Evolutionary conservation across 805 yeast species (phyloP).

Genomic region (Pichia ethanolica): DNA sequence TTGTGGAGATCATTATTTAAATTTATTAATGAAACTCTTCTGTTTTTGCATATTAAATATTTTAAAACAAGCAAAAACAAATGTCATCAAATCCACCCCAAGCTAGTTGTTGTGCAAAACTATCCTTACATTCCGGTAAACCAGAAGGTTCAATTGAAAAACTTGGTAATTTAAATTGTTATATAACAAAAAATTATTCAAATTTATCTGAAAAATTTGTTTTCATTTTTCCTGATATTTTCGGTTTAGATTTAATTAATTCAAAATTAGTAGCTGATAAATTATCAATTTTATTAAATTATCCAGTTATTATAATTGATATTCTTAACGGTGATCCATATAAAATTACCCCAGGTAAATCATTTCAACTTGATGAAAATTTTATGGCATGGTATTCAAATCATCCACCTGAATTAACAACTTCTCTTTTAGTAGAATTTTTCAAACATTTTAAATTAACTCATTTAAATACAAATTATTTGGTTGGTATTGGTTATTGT

Average conservation of each 20-base stretch:
- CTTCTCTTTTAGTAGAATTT: conserved; percentile 42
- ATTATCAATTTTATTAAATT: conserved; percentile 50
- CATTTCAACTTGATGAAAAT: conserved; percentile 54
- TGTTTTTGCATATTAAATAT: too few relatives aligned
- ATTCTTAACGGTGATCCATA: conserved; percentile 50
- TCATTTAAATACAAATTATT: conserved; percentile 36
- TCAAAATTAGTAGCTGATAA: conserved; percentile 55
- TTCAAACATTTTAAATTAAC: conserved; percentile 27
- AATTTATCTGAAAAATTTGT: conserved; percentile 36
- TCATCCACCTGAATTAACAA: conserved; percentile 34
- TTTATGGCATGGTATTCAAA: too few relatives aligned
- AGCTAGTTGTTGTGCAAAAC: conserved; percentile 10
- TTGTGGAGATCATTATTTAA: too few relatives aligned
- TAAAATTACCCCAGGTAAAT: conserved; percentile 27
- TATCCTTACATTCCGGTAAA: conserved; percentile 29
- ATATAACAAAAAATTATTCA: conserved; percentile 39
- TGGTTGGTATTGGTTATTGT: conserved; percentile 71
- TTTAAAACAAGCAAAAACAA: too few relatives aligned
- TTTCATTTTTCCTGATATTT: conserved; percentile 63
- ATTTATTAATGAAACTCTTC: too few relatives aligned
- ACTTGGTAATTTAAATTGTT: conserved; percentile 38
- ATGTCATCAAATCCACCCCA: conserved; percentile 16
- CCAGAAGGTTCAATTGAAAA: conserved; percentile 37
- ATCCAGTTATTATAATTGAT: conserved; percentile 70
- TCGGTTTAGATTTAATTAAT: conserved; percentile 55